These are phyloP conservation scores for Leccinum uliginosum DNA, from an alignment of 768 basidiomycete genomes.

Conservation along the genomic window DNA sequence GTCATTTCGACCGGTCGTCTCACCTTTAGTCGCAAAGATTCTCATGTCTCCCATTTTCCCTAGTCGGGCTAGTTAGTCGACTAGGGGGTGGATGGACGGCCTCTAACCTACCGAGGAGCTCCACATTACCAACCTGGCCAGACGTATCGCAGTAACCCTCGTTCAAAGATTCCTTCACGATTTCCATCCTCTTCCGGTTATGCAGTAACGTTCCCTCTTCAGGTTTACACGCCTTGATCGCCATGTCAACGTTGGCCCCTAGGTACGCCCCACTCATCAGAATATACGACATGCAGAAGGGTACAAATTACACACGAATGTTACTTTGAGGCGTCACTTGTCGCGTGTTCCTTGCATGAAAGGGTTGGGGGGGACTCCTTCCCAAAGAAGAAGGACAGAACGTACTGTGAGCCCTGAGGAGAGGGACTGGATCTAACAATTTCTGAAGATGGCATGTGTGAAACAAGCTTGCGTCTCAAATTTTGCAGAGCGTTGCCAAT, in stretches of 20 bases:
- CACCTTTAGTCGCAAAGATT: slow-evolving; percentile 63
- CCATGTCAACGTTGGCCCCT: slow-evolving; percentile 65
- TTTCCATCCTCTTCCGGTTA: slow-evolving; percentile 65
- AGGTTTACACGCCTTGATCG: slow-evolving; percentile 65
- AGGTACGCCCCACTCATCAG: slow-evolving; percentile 3
- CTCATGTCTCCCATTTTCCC: slow-evolving; percentile 60
- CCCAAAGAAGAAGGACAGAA: neutral
- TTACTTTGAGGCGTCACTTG: slow-evolving; percentile 39
- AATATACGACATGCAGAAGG: neutral
- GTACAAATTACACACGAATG: slow-evolving; percentile 34
- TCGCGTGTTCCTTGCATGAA: slow-evolving; percentile 15
- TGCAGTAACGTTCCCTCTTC: slow-evolving; percentile 60
- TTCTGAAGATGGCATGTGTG: slow-evolving; percentile 19
- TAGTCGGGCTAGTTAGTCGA: slow-evolving; percentile 22
- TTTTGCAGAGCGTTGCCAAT: slow-evolving; percentile 23
- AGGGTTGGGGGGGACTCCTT: neutral
- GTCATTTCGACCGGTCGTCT: slow-evolving; percentile 3
- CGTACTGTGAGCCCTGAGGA: slow-evolving; percentile 19
- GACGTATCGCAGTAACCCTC: slow-evolving; percentile 82
- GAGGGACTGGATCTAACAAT: slow-evolving; percentile 11
- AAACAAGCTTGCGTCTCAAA: slow-evolving; percentile 24
- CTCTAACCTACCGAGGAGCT: slow-evolving; percentile 47
- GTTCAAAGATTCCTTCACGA: slow-evolving; percentile 69
- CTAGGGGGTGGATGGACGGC: neutral
- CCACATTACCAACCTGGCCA: slow-evolving; percentile 57